Base-by-base conservation (phyloP, 371 early-diverging fungal genomes). In the Paramicrosporidium saccamoebae region DNA sequence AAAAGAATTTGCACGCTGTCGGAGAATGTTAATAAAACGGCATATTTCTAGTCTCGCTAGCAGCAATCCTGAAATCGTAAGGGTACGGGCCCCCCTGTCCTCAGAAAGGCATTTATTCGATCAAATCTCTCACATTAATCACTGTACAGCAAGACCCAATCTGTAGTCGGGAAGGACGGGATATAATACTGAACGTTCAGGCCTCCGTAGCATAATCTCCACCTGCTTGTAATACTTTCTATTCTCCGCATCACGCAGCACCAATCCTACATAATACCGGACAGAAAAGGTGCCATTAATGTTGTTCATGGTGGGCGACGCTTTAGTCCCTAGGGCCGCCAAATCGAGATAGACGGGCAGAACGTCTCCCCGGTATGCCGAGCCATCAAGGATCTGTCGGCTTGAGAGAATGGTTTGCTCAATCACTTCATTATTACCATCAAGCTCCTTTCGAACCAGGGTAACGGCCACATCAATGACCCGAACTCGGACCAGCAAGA, bases 381-480 rank as follows among this genome's bases (percentile, higher is more conserved):
- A n/a, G n/a, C n/a, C n/a, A n/a, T n/a, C n/a, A n/a, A n/a, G n/a
- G n/a, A n/a, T n/a, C n/a, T n/a, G n/a, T n/a, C n/a, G n/a, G n/a
- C 6, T 8, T 5, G 5, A 23, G 18, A 4, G 12, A 10, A 7
- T 26, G 7, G 4, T 14, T 9, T 17, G 4, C 9, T 27, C 7
- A 19, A n/a, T 21, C 5, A 14, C 6, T 21, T 4, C 7, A 10
- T 26, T 4, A 12, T 13, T 14, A 16, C 3, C 17, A 29, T 42
- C 41, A 42, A 23, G 17, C 24, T 5, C 18, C 51, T 31, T 59
- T 50, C 37, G 57, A 64, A n/a, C n/a, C n/a, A n/a, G n/a, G n/a
- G 64, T 64, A 16, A 79, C 79, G 5, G 79, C 95, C 90, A 94
- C 90, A 30, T 84, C 69, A 36, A 84, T 88, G 44, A 94, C 79